Evolutionary conservation across 768 basidiomycete species (phyloP), one percentile per base, ranked within the genome.

Genomic region (Lepiota subincarnata): DNA sequence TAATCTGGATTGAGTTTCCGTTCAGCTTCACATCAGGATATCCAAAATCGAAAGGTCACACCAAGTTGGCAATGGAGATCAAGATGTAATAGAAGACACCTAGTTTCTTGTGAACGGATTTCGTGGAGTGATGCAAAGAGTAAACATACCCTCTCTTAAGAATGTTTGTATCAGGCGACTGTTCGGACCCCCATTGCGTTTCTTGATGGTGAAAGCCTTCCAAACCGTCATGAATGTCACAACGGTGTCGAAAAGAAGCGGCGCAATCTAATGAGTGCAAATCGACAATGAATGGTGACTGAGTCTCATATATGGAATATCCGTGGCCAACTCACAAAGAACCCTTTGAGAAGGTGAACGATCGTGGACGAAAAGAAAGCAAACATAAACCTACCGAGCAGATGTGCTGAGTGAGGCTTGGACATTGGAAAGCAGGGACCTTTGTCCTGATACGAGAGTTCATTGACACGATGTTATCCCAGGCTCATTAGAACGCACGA

Each of bases 81-180:
- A 92, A 68, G 55, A 92, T 77, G 63, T 89, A 92, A 63, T 91
- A 92, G 66, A 90, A 91, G 56, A 91, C 83, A 57, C 89, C 87
- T 85, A 60, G 18, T 51, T 43, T 35, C 12, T 50, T 55, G 19
- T 31, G 16, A 55, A 42, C 46, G 16, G 5, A 31, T 11, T 36
- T 26, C 18, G 2, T 31, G 31, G 38, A n/a, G 3, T n/a, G 11
- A 36, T 20, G 11, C 43, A 36, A 44, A 41, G 12, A 12, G 36
- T 7, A 13, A 10, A 59, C 66, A 34, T 62, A 84, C 86, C 89
- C 75, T 91, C 89, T 48, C 87, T 85, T 59, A 91, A 74, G 68
- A 91, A 91, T 28, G 89, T 91, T 64, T 90, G 88, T 50, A 91
- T 89, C 40, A 91, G 78, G 41, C 83, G 78, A 64, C 87, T 91